Evolutionary conservation across 2,329 filamentous ascomycete genomes (phyloP).

Genomic region (Penicillium italicum): DNA sequence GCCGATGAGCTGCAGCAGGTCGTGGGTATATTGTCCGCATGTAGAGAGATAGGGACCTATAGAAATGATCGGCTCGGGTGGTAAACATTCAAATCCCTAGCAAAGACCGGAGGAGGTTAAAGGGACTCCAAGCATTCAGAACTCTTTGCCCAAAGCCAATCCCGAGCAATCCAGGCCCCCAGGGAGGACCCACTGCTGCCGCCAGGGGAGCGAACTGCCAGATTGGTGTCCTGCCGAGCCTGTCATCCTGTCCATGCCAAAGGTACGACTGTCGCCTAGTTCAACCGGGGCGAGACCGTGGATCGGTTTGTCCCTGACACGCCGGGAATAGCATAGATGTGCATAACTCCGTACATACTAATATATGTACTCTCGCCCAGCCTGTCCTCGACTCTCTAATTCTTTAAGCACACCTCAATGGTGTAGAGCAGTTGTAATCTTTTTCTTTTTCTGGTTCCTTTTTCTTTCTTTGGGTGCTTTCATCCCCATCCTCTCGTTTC

Average conservation of each 20-base stretch:
- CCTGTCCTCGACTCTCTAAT: slow-evolving; percentile 6
- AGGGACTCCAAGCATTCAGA: neutral
- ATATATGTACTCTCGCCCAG: slow-evolving; percentile 21
- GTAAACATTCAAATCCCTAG: slow-evolving; percentile 3
- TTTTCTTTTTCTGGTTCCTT: slow-evolving; percentile 15
- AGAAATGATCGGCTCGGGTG: neutral
- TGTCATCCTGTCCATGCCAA: slow-evolving; percentile 24
- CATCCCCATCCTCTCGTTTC: slow-evolving; percentile 25
- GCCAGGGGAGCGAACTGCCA: slow-evolving; percentile 12
- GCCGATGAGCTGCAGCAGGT: slow-evolving; percentile 8
- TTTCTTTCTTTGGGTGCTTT: slow-evolving; percentile 13
- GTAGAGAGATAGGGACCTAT: neutral
- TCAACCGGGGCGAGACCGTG: slow-evolving; percentile 23
- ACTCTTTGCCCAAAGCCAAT: slow-evolving; percentile 5
- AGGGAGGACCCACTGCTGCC: slow-evolving; percentile 13
- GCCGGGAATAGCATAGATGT: slow-evolving; percentile 23
- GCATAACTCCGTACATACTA: slow-evolving; percentile 16
- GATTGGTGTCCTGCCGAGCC: slow-evolving; percentile 19
- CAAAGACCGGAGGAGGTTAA: slow-evolving; percentile 1
- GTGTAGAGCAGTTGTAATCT: slow-evolving; percentile 24
- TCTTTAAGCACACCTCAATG: slow-evolving; percentile 24
- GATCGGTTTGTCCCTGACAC: slow-evolving; percentile 20
- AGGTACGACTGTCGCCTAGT: slow-evolving; percentile 22
- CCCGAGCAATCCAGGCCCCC: neutral
- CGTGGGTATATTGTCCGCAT: slow-evolving; percentile 6